Base-by-base conservation (phyloP, 768 basidiomycete species). In the Boletus vermiculosoides region DNA sequence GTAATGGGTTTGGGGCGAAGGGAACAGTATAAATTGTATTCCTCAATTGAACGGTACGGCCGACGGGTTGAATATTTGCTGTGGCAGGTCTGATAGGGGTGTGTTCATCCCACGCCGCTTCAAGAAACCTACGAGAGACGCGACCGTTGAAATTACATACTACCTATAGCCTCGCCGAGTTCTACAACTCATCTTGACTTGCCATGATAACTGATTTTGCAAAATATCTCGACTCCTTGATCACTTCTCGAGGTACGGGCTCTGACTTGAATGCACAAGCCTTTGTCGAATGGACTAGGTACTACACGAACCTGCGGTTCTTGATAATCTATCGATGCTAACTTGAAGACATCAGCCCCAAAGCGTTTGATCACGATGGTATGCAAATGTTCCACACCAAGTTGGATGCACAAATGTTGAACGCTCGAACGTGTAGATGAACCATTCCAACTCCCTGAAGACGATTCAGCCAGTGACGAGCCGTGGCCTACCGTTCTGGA, bases 401-500 rank as follows among this genome's bases (percentile, higher is more conserved):
- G 18, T 52, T 25, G 28, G 15, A 41, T 45, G 25, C 25, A 25
- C 42, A 44, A 10, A n/a, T 20, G 18, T 52, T 59, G 18, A 71
- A 30, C 41, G 20, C 41, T 54, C 3, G 39, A 41, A 31, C 39
- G 30, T n/a, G 15, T 49, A 72, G 70, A 64, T 57, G 54, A 18
- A 28, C 46, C 16, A 3, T 18, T 41, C n/a, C 62, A 59, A 7
- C 23, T 40, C 15, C 25, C 31, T 15, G 66, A 61, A 25, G 60
- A 54, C 22, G 61, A 64, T 46, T 18, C 37, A 22, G 22, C 25
- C n/a, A n/a, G n/a, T 16, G 57, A 60, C 18, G 68, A 70, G 54
- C 48, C 57, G 20, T 71, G 66, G 69, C 47, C 58, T 25, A 72
- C 73, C 33, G 70, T 77, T 39, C 67, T 78, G 36, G 69, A 75